Evolutionary conservation across 1,284 basidiomycete species (phyloP).

Genomic region (Leccinum subrobustum): DNA sequence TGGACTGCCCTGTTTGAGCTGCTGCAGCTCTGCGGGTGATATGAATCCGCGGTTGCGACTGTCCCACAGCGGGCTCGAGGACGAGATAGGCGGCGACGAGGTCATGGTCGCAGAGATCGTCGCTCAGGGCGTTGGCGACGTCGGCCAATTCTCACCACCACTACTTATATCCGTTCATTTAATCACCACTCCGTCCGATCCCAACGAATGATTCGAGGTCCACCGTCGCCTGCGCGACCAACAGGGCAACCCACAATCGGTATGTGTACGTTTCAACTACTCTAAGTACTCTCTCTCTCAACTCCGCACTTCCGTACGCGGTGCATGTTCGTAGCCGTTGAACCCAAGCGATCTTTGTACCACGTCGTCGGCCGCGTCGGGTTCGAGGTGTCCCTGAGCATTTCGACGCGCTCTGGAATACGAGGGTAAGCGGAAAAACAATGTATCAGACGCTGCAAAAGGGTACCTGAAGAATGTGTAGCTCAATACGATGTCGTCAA

Average conservation of each 20-base stretch:
- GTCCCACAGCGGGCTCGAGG: slow-evolving; percentile 48
- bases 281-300: not conserved
- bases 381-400: slow-evolving; percentile 77
- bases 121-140: not conserved
- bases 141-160: not conserved
- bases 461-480: slow-evolving; percentile 95
- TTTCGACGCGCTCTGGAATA: slow-evolving; percentile 73
- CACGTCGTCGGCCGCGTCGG: slow-evolving; percentile 78
- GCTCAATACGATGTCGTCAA: slow-evolving; percentile 91
- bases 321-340: slow-evolving; percentile 55
- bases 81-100: slow-evolving; percentile 15
- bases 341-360: slow-evolving; percentile 80
- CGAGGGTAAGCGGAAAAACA: slow-evolving; percentile 1
- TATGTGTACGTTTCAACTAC: not conserved
- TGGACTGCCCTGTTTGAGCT: slow-evolving; percentile 38
- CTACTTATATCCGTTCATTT: not conserved
- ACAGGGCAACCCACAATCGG: not conserved
- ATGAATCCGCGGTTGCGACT: slow-evolving; percentile 48
- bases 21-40: slow-evolving; percentile 48
- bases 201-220: not conserved
- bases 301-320: slow-evolving; percentile 22
- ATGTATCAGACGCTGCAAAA: not conserved
- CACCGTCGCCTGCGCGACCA: not conserved
- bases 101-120: slow-evolving; percentile 8
- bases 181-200: not conserved